Conservation (phyloP, 495 filamentous ascomycete genomes). For the Hypoxylon trugodes region DNA sequence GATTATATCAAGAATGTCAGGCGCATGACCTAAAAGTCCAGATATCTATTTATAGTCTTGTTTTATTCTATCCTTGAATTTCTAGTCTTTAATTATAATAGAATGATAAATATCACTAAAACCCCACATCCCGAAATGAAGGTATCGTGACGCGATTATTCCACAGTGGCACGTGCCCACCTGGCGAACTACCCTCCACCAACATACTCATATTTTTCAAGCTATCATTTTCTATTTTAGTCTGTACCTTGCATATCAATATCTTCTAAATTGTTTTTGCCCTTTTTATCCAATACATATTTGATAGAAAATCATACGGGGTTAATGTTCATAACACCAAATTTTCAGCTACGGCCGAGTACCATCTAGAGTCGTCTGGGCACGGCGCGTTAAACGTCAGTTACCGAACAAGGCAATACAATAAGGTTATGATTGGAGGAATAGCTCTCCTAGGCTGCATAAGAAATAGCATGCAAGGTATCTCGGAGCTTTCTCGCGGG, state of each 20-base stretch:
- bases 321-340: neutral
- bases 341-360: neutral
- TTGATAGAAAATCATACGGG: neutral
- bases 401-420: constrained; percentile 3
- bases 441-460: constrained; percentile 8
- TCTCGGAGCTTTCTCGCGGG: constrained; percentile 5
- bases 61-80: constrained; percentile 11
- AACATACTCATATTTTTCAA: too few species aligned
- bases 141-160: neutral
- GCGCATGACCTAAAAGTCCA: constrained; percentile 21
- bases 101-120: constrained; percentile 4
- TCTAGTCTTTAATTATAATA: constrained; percentile 26
- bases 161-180: neutral
- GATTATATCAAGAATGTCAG: constrained; percentile 28
- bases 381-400: neutral
- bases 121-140: neutral
- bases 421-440: neutral
- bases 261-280: too few species aligned
- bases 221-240: too few species aligned
- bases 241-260: too few species aligned
- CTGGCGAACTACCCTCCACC: neutral
- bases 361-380: constrained; percentile 13
- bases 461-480: neutral
- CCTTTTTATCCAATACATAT: too few species aligned
- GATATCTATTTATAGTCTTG: constrained; percentile 5